These are phyloP conservation scores for Trichoderma polysporum DNA, from an alignment of 2,329 filamentous ascomycete species.

Conservation along the genomic window DNA sequence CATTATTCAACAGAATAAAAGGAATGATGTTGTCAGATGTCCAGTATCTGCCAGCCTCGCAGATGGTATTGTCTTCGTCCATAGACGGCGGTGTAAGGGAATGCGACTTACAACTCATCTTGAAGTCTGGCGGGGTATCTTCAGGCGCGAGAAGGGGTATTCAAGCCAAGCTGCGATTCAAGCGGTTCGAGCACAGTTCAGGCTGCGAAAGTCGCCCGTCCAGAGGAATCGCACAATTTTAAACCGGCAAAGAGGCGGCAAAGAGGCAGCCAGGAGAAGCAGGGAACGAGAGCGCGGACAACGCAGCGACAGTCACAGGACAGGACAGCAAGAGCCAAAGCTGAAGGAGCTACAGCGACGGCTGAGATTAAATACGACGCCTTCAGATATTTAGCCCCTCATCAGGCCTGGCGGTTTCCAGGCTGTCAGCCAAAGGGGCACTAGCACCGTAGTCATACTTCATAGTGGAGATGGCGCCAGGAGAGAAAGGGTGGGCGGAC, in stretches of 20 bases:
- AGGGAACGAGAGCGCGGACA: neutral
- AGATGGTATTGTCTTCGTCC: neutral
- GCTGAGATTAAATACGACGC: slow-evolving; percentile 19
- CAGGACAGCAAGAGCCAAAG: neutral
- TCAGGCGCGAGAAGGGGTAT: neutral
- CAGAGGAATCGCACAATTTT: neutral
- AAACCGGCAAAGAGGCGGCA: neutral
- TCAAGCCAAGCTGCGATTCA: neutral
- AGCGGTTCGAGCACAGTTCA: neutral
- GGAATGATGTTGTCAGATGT: neutral
- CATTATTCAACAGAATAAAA: neutral
- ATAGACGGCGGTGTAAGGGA: neutral
- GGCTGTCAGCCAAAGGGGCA: slow-evolving; percentile 14
- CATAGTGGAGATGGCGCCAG: slow-evolving; percentile 1
- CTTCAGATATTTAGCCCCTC: slow-evolving; percentile 1
- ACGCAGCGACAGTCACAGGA: neutral
- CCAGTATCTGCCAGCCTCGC: neutral
- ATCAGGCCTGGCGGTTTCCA: neutral
- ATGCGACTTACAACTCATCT: slow-evolving; percentile 43
- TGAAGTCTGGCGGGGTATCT: slow-evolving; percentile 25
- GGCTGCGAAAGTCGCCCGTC: neutral
- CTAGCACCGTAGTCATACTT: neutral
- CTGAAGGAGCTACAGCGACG: slow-evolving; percentile 16
- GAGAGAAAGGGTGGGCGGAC: slow-evolving; percentile 5
- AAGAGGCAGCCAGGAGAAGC: neutral